Conservation (phyloP, 2,329 filamentous ascomycete species). For the Colletotrichum acutatum region DNA sequence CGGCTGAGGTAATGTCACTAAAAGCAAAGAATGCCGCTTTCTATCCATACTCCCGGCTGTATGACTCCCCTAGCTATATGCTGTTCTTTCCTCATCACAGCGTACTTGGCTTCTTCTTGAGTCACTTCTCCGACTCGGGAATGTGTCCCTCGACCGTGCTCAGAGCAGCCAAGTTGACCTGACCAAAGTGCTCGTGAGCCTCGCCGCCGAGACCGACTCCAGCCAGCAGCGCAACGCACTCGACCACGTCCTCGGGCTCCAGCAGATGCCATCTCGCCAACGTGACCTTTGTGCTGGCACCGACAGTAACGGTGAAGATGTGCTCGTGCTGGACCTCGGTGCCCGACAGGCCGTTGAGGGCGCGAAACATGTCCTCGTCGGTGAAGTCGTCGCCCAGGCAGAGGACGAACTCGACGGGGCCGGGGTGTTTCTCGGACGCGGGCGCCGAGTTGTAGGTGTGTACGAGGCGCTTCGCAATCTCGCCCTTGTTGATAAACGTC, state of each 20-base stretch:
- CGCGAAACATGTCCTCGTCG: slow-evolving; percentile 96
- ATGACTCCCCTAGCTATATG: not conserved
- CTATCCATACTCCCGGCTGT: slow-evolving; percentile 34
- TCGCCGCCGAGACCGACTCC: slow-evolving; percentile 55
- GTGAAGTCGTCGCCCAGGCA: slow-evolving; percentile 97
- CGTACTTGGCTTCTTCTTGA: not conserved
- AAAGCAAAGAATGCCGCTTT: slow-evolving; percentile 7
- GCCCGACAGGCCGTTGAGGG: slow-evolving; percentile 71
- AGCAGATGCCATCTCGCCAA: slow-evolving; percentile 90
- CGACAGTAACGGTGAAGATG: slow-evolving; percentile 91
- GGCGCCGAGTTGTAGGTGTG: slow-evolving; percentile 71
- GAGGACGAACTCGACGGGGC: slow-evolving; percentile 84
- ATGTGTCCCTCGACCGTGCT: slow-evolving; percentile 65
- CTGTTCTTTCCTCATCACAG: not conserved
- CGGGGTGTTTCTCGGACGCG: slow-evolving; percentile 52
- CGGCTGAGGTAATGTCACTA: not conserved
- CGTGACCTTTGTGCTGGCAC: slow-evolving; percentile 91
- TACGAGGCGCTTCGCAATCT: slow-evolving; percentile 88
- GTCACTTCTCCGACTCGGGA: slow-evolving; percentile 44
- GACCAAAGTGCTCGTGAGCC: slow-evolving; percentile 54
- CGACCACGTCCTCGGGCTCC: slow-evolving; percentile 89
- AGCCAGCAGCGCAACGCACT: slow-evolving; percentile 68
- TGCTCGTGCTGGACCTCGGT: slow-evolving; percentile 69
- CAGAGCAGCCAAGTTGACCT: slow-evolving; percentile 67
- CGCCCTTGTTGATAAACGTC: slow-evolving; percentile 97